Evolutionary conservation across 345 rosid genomes (phyloP).

Genomic region (Linum trigynum): DNA sequence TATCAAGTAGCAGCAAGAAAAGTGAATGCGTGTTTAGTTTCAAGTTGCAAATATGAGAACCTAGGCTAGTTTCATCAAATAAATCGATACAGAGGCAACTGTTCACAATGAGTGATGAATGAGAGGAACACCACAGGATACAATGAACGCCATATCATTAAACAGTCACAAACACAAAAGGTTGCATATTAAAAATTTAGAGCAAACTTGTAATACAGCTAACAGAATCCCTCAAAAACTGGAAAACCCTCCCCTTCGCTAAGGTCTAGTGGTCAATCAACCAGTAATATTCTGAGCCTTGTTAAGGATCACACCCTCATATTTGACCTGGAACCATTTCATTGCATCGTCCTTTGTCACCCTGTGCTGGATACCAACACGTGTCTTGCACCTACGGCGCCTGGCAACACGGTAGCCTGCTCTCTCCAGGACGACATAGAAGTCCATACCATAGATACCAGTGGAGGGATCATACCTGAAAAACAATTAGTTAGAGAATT

Average conservation of each 20-base stretch:
- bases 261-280: not conserved
- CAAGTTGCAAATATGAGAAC: no score
- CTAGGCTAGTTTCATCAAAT: no score
- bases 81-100: no score
- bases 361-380: constrained; percentile 2
- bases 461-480: constrained; percentile 5
- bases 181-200: no score
- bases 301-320: constrained; percentile 4
- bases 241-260: no score
- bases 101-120: no score
- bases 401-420: constrained; percentile 2
- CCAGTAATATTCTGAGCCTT: constrained; percentile 1
- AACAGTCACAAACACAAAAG: no score
- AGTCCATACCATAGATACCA: constrained; percentile 6
- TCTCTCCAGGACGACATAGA: not conserved
- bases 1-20: no score
- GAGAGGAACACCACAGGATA: no score
- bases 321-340: constrained; percentile 4
- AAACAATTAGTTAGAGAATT: not conserved
- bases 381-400: constrained; percentile 6
- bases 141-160: no score
- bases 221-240: not conserved
- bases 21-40: no score
- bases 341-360: constrained; percentile 2
- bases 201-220: no score